Conservation (phyloP, 2,329 filamentous ascomycete species). For the Xylariales sp. region DNA sequence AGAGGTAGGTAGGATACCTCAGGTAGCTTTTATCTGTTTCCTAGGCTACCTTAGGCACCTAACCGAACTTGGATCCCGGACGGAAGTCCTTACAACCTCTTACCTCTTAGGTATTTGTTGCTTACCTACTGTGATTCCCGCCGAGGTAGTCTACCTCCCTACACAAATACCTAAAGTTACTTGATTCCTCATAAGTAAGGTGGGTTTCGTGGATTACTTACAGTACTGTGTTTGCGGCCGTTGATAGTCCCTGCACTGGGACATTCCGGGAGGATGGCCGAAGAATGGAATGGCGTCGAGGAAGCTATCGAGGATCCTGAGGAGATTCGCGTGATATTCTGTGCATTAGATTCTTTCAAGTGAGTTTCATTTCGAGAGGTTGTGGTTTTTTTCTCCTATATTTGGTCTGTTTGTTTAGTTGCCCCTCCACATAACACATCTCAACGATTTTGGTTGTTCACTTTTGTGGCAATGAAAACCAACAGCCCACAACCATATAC, state of each 20-base stretch:
- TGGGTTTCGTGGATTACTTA: background rate
- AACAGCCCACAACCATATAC: constrained; percentile 1
- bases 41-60: no score
- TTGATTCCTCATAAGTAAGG: background rate
- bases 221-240: background rate
- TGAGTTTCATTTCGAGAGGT: constrained; percentile 59
- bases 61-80: no score
- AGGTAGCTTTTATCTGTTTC: no score
- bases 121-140: no score
- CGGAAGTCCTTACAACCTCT: no score
- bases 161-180: background rate
- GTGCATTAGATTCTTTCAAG: constrained; percentile 89
- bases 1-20: no score
- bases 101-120: no score
- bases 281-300: constrained; percentile 70
- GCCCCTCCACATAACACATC: background rate
- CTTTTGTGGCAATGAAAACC: background rate
- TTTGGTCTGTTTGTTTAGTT: background rate
- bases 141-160: no score
- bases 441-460: constrained; percentile 3
- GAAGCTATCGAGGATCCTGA: constrained; percentile 79
- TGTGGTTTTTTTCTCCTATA: background rate
- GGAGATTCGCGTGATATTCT: constrained; percentile 82
- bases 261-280: constrained; percentile 27
- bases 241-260: background rate